Conservation (phyloP, 1,284 basidiomycete genomes). For the Leccinum griseonigrum region DNA sequence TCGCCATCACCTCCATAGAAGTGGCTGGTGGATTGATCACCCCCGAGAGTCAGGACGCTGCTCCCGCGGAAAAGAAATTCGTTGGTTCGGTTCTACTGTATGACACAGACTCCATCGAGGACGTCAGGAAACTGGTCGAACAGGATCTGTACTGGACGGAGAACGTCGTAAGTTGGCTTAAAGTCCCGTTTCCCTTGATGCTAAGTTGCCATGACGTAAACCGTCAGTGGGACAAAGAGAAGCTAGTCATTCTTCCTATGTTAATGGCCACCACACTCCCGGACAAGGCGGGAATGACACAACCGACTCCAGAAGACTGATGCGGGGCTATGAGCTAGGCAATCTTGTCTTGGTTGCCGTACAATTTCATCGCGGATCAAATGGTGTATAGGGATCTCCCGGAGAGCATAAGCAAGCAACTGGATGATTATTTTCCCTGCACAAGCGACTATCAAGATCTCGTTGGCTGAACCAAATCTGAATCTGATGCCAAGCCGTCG, state of each 20-base stretch:
- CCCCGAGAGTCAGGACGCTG: conserved; percentile 38
- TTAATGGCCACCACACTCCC: conserved; percentile 37
- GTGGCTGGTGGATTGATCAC: conserved; percentile 47
- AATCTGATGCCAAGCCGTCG: background rate
- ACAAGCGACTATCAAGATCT: background rate
- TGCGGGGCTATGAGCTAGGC: background rate
- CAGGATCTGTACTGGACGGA: conserved; percentile 53
- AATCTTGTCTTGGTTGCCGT: background rate
- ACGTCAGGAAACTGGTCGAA: conserved; percentile 47
- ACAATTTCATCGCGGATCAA: conserved; percentile 3
- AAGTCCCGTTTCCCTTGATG: background rate
- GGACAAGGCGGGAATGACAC: conserved; percentile 23
- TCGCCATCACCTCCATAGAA: conserved; percentile 30
- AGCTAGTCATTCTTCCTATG: conserved; percentile 42
- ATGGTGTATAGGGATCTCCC: background rate
- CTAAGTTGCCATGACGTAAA: conserved; percentile 4
- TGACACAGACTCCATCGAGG: conserved; percentile 46
- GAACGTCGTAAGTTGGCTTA: conserved; percentile 46
- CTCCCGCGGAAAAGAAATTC: conserved; percentile 39
- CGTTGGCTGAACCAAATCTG: background rate
- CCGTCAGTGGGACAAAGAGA: conserved; percentile 39
- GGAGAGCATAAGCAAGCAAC: background rate
- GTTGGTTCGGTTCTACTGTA: conserved; percentile 51
- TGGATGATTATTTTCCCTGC: background rate
- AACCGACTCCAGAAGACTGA: conserved; percentile 23